Evolutionary conservation across 2,329 filamentous ascomycete genomes (phyloP).

Genomic region (Diaporthe amygdali): DNA sequence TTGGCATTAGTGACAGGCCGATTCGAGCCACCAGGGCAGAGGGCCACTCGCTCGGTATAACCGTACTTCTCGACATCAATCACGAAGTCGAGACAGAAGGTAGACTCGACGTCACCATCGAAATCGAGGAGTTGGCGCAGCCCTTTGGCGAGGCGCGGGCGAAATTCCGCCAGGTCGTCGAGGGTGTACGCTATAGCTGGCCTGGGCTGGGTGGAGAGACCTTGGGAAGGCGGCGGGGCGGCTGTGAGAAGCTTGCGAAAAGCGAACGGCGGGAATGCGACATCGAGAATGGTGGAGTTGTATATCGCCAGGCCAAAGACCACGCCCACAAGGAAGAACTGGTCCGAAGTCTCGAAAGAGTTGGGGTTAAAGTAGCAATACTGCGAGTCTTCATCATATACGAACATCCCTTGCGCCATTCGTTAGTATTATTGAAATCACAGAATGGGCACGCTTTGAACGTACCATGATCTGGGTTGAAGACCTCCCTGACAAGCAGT

Average conservation of each 20-base stretch:
- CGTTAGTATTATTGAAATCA: background rate
- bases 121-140: conserved; percentile 80
- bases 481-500: conserved; percentile 84
- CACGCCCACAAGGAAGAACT: conserved; percentile 89
- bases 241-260: conserved; percentile 86
- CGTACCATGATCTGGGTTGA: conserved; percentile 87
- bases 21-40: conserved; percentile 76
- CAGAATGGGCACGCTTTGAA: conserved; percentile 22
- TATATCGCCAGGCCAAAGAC: conserved; percentile 90
- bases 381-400: conserved; percentile 88
- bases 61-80: conserved; percentile 81
- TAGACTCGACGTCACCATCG: conserved; percentile 81
- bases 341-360: conserved; percentile 88
- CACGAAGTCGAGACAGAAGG: conserved; percentile 83
- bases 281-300: conserved; percentile 90
- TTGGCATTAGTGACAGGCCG: conserved; percentile 84
- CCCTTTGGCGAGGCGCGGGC: conserved; percentile 76
- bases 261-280: conserved; percentile 85
- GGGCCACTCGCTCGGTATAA: conserved; percentile 66
- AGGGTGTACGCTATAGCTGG: conserved; percentile 75
- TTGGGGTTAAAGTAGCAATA: conserved; percentile 94
- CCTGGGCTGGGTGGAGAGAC: conserved; percentile 60
- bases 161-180: conserved; percentile 82
- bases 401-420: conserved; percentile 73
- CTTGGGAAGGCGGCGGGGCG: conserved; percentile 65